Percentiles rank a stretch among this genome's conserved stretches.
Conservation (phyloP, 768 basidiomycete species). For the Sarcodon aspratus region DNA sequence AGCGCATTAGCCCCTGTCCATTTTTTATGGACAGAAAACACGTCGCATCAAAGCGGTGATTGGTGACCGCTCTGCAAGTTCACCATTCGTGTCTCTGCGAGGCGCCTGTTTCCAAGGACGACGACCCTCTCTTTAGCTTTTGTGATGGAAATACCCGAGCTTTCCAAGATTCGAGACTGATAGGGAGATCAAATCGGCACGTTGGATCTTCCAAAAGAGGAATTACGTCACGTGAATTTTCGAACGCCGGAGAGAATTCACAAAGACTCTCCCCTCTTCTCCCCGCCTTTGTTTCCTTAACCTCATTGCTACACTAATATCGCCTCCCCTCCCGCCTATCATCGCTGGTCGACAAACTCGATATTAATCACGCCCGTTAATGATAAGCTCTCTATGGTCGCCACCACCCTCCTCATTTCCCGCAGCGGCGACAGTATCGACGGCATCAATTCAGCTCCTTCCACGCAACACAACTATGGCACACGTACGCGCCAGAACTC, state of each 20-base stretch:
- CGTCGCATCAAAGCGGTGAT: not conserved
- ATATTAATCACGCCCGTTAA: constrained; percentile 13
- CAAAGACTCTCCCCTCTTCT: constrained; percentile 12
- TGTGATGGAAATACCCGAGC: too few species aligned
- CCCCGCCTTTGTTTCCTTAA: constrained; percentile 11
- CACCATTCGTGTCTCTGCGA: constrained; percentile 7
- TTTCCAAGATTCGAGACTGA: too few species aligned
- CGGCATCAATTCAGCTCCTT: constrained; percentile 14
- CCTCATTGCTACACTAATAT: constrained; percentile 3
- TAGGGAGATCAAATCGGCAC: too few species aligned
- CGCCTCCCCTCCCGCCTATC: constrained; percentile 13
- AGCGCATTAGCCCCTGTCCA: too few species aligned
- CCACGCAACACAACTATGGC: constrained; percentile 31
- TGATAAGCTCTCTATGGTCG: constrained; percentile 18
- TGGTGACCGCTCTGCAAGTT: not conserved
- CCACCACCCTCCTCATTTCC: constrained; percentile 8
- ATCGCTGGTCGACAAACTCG: constrained; percentile 20
- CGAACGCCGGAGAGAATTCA: constrained; percentile 19
- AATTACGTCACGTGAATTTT: constrained; percentile 7
- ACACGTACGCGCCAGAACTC: constrained; percentile 44
- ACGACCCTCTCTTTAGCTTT: constrained; percentile 9
- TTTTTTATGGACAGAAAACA: too few species aligned
- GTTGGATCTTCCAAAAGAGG: too few species aligned
- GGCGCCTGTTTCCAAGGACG: not conserved
- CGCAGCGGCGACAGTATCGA: constrained; percentile 6